A percentile compares a stretch with the other conserved stretches of the same genome.
These are phyloP conservation scores for Strigomonas culicis DNA, from an alignment of 208 protist genomes.

Conservation along the genomic window DNA sequence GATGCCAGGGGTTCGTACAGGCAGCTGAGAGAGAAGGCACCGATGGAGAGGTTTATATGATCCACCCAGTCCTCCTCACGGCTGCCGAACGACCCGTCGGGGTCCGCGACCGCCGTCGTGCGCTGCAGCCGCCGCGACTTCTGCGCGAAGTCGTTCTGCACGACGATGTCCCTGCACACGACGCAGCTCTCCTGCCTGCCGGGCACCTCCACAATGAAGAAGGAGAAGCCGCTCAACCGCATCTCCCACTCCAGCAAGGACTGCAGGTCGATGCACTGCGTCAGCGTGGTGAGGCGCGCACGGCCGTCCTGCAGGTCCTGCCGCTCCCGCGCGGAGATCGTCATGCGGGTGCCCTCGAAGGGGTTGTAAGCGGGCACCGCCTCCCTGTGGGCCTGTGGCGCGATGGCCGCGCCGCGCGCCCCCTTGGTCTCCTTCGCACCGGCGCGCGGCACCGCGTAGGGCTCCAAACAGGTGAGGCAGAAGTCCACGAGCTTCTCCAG, in stretches of 20 bases:
- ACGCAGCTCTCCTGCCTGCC: neutral
- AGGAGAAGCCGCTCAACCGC: conserved; percentile 10
- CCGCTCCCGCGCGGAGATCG: conserved; percentile 9
- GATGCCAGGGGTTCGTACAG: conserved; percentile 5
- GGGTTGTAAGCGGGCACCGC: neutral
- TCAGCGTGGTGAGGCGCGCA: conserved; percentile 13
- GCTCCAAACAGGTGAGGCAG: no score
- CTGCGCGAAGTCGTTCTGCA: neutral
- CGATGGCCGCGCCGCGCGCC: neutral
- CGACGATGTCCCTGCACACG: neutral
- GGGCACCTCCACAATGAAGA: conserved; percentile 21
- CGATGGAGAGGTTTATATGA: conserved; percentile 14
- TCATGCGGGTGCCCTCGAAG: neutral
- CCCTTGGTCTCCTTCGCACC: neutral
- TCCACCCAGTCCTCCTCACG: conserved; percentile 38
- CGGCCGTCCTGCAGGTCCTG: conserved; percentile 12
- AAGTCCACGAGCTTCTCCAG: conserved; percentile 6
- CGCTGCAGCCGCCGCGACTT: neutral
- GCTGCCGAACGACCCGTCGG: conserved; percentile 18
- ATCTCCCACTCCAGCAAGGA: conserved; percentile 29
- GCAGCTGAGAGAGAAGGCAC: conserved; percentile 16
- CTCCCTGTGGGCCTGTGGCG: neutral
- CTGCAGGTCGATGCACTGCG: conserved; percentile 22
- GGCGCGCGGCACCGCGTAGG: neutral
- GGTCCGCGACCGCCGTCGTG: neutral